phyloP scores from a whole-genome alignment of 2,329 filamentous ascomycete genomes.

The Colletotrichum liriopes region DNA sequence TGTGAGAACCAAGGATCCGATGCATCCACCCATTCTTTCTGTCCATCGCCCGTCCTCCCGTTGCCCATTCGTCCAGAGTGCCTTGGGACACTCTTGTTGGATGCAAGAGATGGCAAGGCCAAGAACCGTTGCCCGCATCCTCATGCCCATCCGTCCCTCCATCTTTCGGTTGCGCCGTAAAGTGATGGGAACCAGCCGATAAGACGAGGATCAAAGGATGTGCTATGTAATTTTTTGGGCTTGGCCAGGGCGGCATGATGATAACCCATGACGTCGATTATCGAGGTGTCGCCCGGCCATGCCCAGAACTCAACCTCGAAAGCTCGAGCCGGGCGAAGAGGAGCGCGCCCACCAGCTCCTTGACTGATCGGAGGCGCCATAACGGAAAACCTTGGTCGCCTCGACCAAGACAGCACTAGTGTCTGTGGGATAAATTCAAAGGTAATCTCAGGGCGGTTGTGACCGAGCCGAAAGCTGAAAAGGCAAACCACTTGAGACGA shows the following conservation, averaged over 20 bases:
- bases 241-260: background rate
- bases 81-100: no score
- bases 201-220: background rate
- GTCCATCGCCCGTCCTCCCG: background rate
- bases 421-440: background rate
- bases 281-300: constrained; percentile 3
- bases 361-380: background rate
- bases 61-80: background rate
- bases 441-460: background rate
- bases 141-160: background rate
- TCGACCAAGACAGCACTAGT: background rate
- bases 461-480: background rate
- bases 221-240: background rate
- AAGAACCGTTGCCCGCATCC: background rate
- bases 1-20: constrained; percentile 7
- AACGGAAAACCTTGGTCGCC: background rate
- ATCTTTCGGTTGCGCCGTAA: background rate
- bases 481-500: constrained; percentile 16
- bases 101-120: background rate
- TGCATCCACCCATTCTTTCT: background rate
- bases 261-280: constrained; percentile 24
- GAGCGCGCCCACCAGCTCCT: background rate
- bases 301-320: constrained; percentile 22
- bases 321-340: constrained; percentile 7
- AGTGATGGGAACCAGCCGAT: background rate